Evolutionary conservation across 495 filamentous ascomycete genomes (phyloP), one percentile per base, ranked within the genome.

Genomic region (Penicillium manginii): DNA sequence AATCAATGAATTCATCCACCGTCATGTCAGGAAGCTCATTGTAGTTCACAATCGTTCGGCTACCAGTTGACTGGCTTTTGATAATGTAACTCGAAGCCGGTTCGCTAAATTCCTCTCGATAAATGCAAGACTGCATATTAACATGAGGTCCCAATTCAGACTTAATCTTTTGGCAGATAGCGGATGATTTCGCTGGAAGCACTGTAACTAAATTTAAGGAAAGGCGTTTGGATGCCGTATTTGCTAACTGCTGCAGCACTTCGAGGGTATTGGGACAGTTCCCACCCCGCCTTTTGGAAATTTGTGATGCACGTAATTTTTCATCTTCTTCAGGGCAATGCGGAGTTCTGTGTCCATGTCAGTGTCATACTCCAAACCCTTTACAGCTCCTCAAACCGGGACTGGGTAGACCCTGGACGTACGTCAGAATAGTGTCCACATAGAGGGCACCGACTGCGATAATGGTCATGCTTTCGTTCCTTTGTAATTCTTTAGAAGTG

Each of bases 21-120:
- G 76, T 85, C 84, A 90, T 87, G 65, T 90, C 87, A 0, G 81
- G 81, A 15, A 89, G 74, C 49, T 82, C 81, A 67, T 87, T 90
- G 67, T 84, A 86, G 67, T 86, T 90, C 26, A 91, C 84, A 50
- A 90, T 84, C 0, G 87, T 91, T 52, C 88, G 78, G 50, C 85
- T 88, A 35, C 79, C 80, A 5, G 78, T 84, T 17, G 66, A 66
- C 35, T 71, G 65, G 69, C 85, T 89, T 55, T 84, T 83, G 65
- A 90, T 82, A 55, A 91, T 87, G 68, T 89, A 91, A 64, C 87
- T 86, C 39, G 87, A 88, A 2, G 88, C 87, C 3, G 86, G 79
- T 55, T 88, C 82, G 21, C 65, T 59, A 60, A 79, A 75, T 7
- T 71, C 66, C 29, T 83, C 75, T 19, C 88, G 82, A 64, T 81